Evolutionary conservation across 306 rosid species (phyloP).

Genomic region (Psophocarpus tetragonolobus): DNA sequence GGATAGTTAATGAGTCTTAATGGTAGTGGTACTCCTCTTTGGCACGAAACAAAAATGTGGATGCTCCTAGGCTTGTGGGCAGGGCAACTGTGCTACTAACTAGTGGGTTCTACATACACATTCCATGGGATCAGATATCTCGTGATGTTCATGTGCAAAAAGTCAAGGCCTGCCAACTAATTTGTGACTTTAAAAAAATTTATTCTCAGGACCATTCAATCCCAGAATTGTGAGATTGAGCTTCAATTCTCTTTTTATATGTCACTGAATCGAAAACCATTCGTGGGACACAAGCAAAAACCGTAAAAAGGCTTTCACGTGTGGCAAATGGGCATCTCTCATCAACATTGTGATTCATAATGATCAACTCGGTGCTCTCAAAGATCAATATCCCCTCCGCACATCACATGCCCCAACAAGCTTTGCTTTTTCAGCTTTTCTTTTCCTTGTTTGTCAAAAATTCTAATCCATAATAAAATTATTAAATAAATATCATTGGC

Average conservation of each 20-base stretch:
- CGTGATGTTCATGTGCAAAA: conserved; percentile 48
- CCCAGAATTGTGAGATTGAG: conserved; percentile 33
- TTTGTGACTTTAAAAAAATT: conserved; percentile 23
- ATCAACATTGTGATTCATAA: conserved; percentile 35
- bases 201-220: conserved; percentile 30
- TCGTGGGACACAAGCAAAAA: conserved; percentile 61
- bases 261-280: conserved; percentile 41
- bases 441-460: background rate
- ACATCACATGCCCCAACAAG: conserved; percentile 33
- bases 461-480: background rate
- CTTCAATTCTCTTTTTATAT: conserved; percentile 29
- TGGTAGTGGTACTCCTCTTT: background rate
- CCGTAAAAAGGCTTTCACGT: conserved; percentile 52
- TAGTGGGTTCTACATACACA: conserved; percentile 34
- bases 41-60: background rate
- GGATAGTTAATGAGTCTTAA: conserved; percentile 14
- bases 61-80: conserved; percentile 20
- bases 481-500: background rate
- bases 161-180: conserved; percentile 47
- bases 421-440: conserved; percentile 29
- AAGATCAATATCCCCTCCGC: conserved; percentile 31
- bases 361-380: conserved; percentile 14
- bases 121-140: conserved; percentile 38
- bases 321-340: conserved; percentile 36
- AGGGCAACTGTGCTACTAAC: background rate